Conservation (phyloP, 2,329 filamentous ascomycete species). For the Metarhizium guizhouense region DNA sequence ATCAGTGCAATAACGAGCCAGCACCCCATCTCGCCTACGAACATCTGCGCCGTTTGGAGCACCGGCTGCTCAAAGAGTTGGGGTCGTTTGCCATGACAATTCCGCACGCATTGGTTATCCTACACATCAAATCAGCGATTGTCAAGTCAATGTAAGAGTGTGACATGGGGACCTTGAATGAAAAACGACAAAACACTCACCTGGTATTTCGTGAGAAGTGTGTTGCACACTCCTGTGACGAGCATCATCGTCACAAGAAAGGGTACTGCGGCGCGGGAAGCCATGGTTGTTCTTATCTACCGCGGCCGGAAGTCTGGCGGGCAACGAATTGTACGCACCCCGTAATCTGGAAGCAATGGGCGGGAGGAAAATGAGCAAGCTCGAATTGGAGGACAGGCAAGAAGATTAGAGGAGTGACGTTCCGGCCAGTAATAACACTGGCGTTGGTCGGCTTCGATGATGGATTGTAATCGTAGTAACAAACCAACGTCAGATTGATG, state of each 20-base stretch:
- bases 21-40: slow-evolving; percentile 90
- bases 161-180: not conserved
- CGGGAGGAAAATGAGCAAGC: not conserved
- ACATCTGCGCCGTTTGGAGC: slow-evolving; percentile 96
- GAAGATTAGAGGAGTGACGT: not conserved
- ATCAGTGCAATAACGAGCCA: slow-evolving; percentile 80
- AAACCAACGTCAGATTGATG: not conserved
- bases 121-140: slow-evolving; percentile 21
- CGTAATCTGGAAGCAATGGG: not conserved
- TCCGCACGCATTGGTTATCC: slow-evolving; percentile 94
- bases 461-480: not conserved
- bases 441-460: not conserved
- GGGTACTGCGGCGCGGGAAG: slow-evolving; percentile 62
- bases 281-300: slow-evolving; percentile 41
- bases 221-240: slow-evolving; percentile 92
- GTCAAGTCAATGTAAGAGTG: not conserved
- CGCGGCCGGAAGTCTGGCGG: not conserved
- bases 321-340: not conserved
- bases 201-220: slow-evolving; percentile 92
- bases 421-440: not conserved
- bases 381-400: not conserved
- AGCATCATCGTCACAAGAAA: slow-evolving; percentile 94
- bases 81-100: slow-evolving; percentile 68
- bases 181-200: slow-evolving; percentile 34
- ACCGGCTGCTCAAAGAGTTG: slow-evolving; percentile 87